These are phyloP conservation scores for Sphagnum magellanicum DNA, from an alignment of 228 moss, liverwort and hornwort genomes.

Conservation along the genomic window DNA sequence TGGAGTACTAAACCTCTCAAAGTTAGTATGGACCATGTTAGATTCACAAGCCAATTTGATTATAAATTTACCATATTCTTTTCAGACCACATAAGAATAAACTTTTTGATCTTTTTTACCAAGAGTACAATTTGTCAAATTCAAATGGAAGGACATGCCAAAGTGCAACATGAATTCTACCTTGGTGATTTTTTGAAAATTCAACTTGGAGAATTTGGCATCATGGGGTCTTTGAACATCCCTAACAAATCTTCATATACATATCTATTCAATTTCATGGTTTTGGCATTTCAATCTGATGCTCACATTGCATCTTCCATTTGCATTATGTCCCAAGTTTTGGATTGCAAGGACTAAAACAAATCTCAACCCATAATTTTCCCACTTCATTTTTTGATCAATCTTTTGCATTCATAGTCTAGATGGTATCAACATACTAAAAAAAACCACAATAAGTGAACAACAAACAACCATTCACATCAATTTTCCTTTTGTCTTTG, in stretches of 20 bases:
- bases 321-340: constrained; percentile 82
- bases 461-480: too few species aligned
- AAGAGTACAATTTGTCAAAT: not conserved
- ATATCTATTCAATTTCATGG: constrained; percentile 59
- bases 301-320: constrained; percentile 81
- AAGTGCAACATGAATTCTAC: constrained; percentile 9
- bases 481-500: too few species aligned
- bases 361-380: too few species aligned
- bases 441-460: too few species aligned
- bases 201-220: constrained; percentile 76
- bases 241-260: constrained; percentile 79
- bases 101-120: not conserved
- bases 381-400: too few species aligned
- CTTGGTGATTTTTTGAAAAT: constrained; percentile 72
- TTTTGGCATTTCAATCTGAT: constrained; percentile 67
- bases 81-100: not conserved
- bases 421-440: too few species aligned
- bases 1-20: too few species aligned
- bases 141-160: not conserved
- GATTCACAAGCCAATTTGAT: too few species aligned
- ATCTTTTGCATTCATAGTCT: too few species aligned
- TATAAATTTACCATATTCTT: not conserved
- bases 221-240: constrained; percentile 87
- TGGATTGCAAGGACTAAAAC: constrained; percentile 72
- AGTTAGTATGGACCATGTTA: too few species aligned